Evolutionary conservation across 192 early-diverging fungal genomes (phyloP), one percentile per base, ranked within the genome.

Genomic region (Mortierella alpina): DNA sequence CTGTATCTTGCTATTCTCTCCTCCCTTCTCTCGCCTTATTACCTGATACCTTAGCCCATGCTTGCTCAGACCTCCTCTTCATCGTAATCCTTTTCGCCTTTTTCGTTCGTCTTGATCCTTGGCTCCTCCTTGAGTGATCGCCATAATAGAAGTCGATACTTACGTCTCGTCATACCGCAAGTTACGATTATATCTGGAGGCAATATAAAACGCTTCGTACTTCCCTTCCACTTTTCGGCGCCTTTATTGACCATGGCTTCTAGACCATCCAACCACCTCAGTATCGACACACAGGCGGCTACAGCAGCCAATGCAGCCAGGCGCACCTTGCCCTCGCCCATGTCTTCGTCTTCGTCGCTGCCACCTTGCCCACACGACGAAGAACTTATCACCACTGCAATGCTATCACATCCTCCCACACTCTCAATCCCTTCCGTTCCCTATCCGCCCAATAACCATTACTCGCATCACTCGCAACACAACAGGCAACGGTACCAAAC

Each of bases 331-430:
- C 75, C 75, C 8, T 78, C 75, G 5, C 75, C 75, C 41, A 70
- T 78, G 75, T 70, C 68, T 18, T 70, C 75, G 6, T 66, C 63
- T 2, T 41, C 23, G 15, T 64, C 74, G 0, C 39, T 53, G 8
- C 23, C 46, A 9, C 68, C 68, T 5, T 78, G 68, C 22, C 75
- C 75, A 49, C 57, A 56, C 1, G 61, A 57, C 12, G 55, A 68
- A 22, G 75, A 78, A n/a, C 70, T 78, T 62, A 66, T 78, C 7
- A 70, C 75, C 7, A 78, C 75, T 5, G 57, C 75, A 1, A 78
- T 39, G 1, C 14, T 78, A 4, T 78, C 75, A 51, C 68, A 78
- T 53, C 68, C 75, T 44, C 67, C 66, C 15, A 65, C 67, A 10
- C 67, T 70, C 22, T 69, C 67, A 1, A 77, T 77, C 31, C 62